Base-by-base conservation (phyloP, 2,329 filamentous ascomycete species). In the Coniochaeta hoffmannii region DNA sequence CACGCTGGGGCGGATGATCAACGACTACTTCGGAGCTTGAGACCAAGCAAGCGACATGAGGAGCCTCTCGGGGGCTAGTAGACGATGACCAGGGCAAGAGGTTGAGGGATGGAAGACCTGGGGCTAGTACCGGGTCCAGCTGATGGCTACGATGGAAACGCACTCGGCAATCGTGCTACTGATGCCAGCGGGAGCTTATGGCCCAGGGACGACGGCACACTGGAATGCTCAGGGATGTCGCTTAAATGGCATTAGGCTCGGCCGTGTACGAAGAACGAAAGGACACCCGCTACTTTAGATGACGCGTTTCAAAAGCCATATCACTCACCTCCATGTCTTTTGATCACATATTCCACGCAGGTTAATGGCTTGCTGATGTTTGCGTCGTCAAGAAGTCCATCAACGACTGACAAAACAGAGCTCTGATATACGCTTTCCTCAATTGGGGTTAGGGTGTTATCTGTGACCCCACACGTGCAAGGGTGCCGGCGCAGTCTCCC, bases 1-100 rank as follows among this genome's bases (percentile, higher is more conserved):
- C 17, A 74, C 70, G 0, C 71, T 82, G 2, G 68, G 66, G 4
- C 69, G 65, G n/a, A 76, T 87, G 17, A 68, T 88, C 22, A 65
- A 72, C 14, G 77, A 80, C 46, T 77, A 74, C 26, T 79, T 81
- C 56, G 46, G 31, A 55, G 53, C 19, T 35, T 24, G 44, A 38
- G 19, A 24, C 12, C 12, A 19, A 26, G 38, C 15, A 14, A 11
- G 22, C 12, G 5, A 19, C 35, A n/a, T n/a, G n/a, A n/a, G 30
- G 30, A 12, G 30, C 30, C 7, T 7, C 12, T 32, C 7, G 12
- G 7, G 30, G 30, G 12, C 7, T 32, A 12, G 30, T 32, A 8
- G 30, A 32, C 12, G 30, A 32, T 32, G 12, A 12, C 30, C 30
- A 32, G 30, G 30, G 12, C 30, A 32, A n/a, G n/a, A n/a, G n/a